A percentile compares a stretch with the other conserved stretches of the same genome.
Conservation (phyloP, 1,139 yeast genomes). For the Blastobotrys raffinosifermentans region DNA sequence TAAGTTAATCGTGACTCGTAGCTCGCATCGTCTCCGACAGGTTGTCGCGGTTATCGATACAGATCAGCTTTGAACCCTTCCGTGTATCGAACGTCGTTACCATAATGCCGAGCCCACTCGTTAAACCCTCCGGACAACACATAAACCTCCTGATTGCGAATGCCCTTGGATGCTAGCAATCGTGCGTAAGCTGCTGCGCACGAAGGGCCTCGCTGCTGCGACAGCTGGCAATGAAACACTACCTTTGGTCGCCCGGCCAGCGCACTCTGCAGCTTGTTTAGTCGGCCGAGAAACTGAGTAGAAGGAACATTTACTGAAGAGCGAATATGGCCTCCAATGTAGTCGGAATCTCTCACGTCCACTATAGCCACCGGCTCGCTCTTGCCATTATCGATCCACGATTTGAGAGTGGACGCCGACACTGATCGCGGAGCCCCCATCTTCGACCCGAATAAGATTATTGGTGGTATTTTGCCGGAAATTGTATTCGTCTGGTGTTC, state of each 20-base stretch:
- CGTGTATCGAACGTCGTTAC: slow-evolving; percentile 59
- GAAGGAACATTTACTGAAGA: slow-evolving; percentile 61
- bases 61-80: slow-evolving; percentile 36
- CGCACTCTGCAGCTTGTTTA: slow-evolving; percentile 41
- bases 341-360: slow-evolving; percentile 85
- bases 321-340: slow-evolving; percentile 67
- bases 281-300: slow-evolving; percentile 38
- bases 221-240: slow-evolving; percentile 84
- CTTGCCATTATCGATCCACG: slow-evolving; percentile 24
- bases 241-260: slow-evolving; percentile 45
- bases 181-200: slow-evolving; percentile 67
- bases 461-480: background rate
- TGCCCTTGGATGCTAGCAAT: slow-evolving; percentile 38
- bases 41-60: slow-evolving; percentile 14
- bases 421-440: slow-evolving; percentile 1
- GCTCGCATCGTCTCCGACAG: slow-evolving; percentile 5
- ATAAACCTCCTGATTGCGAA: slow-evolving; percentile 49
- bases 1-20: too few relatives aligned
- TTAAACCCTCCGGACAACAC: slow-evolving; percentile 80
- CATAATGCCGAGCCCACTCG: slow-evolving; percentile 73
- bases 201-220: slow-evolving; percentile 88
- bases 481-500: slow-evolving; percentile 5
- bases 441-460: slow-evolving; percentile 5
- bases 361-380: slow-evolving; percentile 47
- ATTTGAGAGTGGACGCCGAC: slow-evolving; percentile 22